Conservation (phyloP, 1,284 basidiomycete genomes). For the Porodaedalea pini region DNA sequence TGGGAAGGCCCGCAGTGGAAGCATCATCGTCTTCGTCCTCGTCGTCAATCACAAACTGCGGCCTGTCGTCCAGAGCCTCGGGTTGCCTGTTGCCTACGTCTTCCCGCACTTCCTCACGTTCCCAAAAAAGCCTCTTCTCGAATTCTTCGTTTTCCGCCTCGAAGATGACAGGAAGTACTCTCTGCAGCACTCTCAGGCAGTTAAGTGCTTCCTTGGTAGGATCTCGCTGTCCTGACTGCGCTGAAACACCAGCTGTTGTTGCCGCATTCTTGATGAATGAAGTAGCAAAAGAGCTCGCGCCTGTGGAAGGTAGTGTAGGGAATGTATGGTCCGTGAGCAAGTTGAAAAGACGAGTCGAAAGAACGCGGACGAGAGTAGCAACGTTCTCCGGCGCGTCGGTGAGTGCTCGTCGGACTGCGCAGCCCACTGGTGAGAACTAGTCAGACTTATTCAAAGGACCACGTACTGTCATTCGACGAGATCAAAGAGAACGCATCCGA, state of each 20-base stretch:
- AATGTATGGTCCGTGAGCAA: slow-evolving; percentile 81
- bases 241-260: slow-evolving; percentile 30
- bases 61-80: slow-evolving; percentile 29
- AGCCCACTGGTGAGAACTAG: slow-evolving; percentile 8
- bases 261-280: slow-evolving; percentile 58
- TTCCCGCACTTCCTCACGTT: slow-evolving; percentile 48
- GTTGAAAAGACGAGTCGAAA: slow-evolving; percentile 74
- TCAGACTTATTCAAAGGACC: slow-evolving; percentile 6
- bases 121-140: slow-evolving; percentile 74
- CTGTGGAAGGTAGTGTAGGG: slow-evolving; percentile 54
- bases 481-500: slow-evolving; percentile 88
- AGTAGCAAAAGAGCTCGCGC: slow-evolving; percentile 63
- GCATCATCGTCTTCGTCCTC: slow-evolving; percentile 62
- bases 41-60: slow-evolving; percentile 82
- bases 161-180: slow-evolving; percentile 85
- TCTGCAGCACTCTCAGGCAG: slow-evolving; percentile 79
- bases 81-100: slow-evolving; percentile 31
- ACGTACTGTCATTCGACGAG: slow-evolving; percentile 78
- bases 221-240: slow-evolving; percentile 48
- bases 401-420: slow-evolving; percentile 75
- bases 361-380: slow-evolving; percentile 72
- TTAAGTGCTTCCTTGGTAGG: slow-evolving; percentile 83
- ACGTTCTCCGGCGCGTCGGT: slow-evolving; percentile 80
- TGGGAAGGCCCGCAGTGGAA: slow-evolving; percentile 29
- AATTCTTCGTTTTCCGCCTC: slow-evolving; percentile 74